Conservation (phyloP, 768 basidiomycete species). For the Hygrocybe coccinea region DNA sequence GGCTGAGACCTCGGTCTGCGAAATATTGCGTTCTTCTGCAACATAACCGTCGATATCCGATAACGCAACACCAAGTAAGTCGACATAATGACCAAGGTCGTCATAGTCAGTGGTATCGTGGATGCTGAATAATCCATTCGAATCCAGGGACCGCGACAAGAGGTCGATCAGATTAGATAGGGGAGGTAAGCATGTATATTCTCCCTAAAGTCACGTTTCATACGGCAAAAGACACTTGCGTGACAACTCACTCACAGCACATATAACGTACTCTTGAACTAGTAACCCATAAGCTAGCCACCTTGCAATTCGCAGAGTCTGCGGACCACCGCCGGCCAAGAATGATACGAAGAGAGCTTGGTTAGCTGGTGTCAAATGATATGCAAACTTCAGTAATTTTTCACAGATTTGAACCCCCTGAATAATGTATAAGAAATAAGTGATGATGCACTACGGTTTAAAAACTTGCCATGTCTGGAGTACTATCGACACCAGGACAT, state of each 20-base stretch:
- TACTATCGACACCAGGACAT: slow-evolving; percentile 28
- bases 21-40: slow-evolving; percentile 36
- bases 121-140: slow-evolving; percentile 41
- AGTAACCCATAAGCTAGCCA: slow-evolving; percentile 53
- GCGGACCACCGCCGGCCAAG: slow-evolving; percentile 47
- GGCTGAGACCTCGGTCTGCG: not conserved
- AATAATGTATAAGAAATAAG: not conserved
- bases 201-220: slow-evolving; percentile 28
- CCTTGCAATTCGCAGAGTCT: slow-evolving; percentile 51
- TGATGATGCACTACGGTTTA: not conserved
- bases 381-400: slow-evolving; percentile 40
- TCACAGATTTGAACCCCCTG: slow-evolving; percentile 47
- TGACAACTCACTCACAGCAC: slow-evolving; percentile 22
- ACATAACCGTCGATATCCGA: slow-evolving; percentile 57
- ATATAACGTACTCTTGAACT: slow-evolving; percentile 22
- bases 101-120: slow-evolving; percentile 55
- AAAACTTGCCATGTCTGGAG: slow-evolving; percentile 24
- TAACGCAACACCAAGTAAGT: slow-evolving; percentile 55
- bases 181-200: slow-evolving; percentile 43
- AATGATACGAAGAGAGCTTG: slow-evolving; percentile 48
- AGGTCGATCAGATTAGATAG: slow-evolving; percentile 46
- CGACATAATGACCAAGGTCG: slow-evolving; percentile 49
- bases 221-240: not conserved
- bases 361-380: slow-evolving; percentile 41
- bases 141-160: slow-evolving; percentile 36